Base-by-base conservation (phyloP, 805 yeast genomes). In the Saturnispora dispora region DNA sequence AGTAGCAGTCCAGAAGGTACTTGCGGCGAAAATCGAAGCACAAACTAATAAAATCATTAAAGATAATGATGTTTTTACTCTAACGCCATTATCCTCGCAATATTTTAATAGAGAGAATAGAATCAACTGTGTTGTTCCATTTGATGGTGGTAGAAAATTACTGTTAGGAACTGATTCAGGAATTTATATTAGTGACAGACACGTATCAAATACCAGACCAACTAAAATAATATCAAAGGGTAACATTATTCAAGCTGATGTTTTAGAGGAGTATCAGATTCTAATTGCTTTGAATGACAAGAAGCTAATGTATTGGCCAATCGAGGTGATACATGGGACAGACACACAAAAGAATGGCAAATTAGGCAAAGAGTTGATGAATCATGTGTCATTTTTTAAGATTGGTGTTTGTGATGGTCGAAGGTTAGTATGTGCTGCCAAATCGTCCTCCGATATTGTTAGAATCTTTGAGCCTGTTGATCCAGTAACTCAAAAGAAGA, bases 151-250 rank as follows among this genome's bases (percentile, higher is more conserved):
- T 20, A 78, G 95, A 57, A 87, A 90, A 63, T 70, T 90, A 57
- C 66, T 93, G 35, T 90, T 87, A 62, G 98, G 98, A 42, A 89
- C 98, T 0, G 96, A 88, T 63, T 76, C 84, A 0, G 98, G 99
- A 5, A 82, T 93, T 3, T 93, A 85, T 73, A 79, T 88, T 45
- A 81, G 93, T 44, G 88, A 88, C 45, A 75, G 77, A 52, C 78
- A 75, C 52, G 72, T 78, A 35, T 23, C 60, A 48, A 74, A 77
- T 45, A 76, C 85, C 1, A 82, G 79, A 46, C 97, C 97, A 2
- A 77, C 82, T 10, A 79, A 83, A 70, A 80, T 89, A 18, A 78
- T 93, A 27, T 75, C 83, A 47, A 83, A 84, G 60, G 73, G 79
- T 42, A 86, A 86, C 57, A 88, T 93, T 18, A 81, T 89, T 1